Evolutionary conservation across 371 early-diverging fungal genomes (phyloP).

Genomic region (Umbelopsis sp.): DNA sequence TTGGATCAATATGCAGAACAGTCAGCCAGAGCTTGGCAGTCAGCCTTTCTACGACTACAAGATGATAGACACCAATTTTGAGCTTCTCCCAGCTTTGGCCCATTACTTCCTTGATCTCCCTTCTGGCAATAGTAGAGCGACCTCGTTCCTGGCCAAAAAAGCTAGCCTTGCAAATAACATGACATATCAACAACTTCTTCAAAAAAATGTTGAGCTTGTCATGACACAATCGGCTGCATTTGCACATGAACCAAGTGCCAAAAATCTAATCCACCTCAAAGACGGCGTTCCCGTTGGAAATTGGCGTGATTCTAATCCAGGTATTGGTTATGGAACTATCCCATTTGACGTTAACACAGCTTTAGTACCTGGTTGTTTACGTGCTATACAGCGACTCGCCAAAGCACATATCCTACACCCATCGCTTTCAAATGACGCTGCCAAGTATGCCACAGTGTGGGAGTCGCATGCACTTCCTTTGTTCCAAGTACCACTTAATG

Average conservation of each 20-base stretch:
- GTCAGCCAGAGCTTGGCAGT: background rate
- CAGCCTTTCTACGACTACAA: conserved; percentile 4
- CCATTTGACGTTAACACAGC: conserved; percentile 19
- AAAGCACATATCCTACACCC: background rate
- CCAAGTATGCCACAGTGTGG: conserved; percentile 11
- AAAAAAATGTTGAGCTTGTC: conserved; percentile 5
- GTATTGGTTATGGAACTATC: background rate
- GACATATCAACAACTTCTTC: conserved; percentile 6
- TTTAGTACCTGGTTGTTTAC: conserved; percentile 1
- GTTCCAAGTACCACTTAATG: conserved; percentile 2
- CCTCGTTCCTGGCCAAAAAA: background rate
- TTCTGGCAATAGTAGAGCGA: background rate
- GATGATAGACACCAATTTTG: conserved; percentile 16
- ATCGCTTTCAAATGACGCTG: background rate
- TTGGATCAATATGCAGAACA: conserved; percentile 13
- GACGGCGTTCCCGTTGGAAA: conserved; percentile 13
- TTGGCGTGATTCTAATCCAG: conserved; percentile 14
- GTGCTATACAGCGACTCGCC: background rate
- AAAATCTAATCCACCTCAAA: conserved; percentile 5
- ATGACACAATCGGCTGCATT: conserved; percentile 3
- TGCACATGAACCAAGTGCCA: conserved; percentile 4
- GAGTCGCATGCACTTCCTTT: background rate
- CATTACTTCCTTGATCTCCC: conserved; percentile 14
- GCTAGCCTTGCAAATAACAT: background rate
- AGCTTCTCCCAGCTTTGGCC: conserved; percentile 16